phyloP scores from a whole-genome alignment of 352 stramenopile genomes.

The Globisporangium echinulatum region DNA sequence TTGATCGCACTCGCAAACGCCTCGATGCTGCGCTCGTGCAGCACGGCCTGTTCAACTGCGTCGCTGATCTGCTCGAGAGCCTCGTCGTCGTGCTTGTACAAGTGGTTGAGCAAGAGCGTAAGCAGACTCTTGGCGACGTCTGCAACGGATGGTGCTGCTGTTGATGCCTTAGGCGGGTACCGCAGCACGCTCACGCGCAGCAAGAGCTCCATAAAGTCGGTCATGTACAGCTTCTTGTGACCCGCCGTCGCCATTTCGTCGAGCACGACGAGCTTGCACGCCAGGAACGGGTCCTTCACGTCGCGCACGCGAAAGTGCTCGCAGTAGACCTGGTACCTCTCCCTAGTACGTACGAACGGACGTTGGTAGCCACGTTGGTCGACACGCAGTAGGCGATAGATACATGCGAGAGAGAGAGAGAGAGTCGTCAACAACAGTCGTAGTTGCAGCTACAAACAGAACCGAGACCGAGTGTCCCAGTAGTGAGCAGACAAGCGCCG shows the following conservation, averaged over 20 bases:
- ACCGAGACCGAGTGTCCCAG: too few species aligned
- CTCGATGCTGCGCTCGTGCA: slow-evolving; percentile 47
- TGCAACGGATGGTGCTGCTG: slow-evolving; percentile 19
- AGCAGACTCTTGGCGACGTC: slow-evolving; percentile 53
- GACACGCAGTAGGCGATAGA: neutral
- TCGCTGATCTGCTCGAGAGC: slow-evolving; percentile 52
- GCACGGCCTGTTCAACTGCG: slow-evolving; percentile 44
- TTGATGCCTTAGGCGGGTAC: slow-evolving; percentile 28
- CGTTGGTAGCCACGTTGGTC: neutral
- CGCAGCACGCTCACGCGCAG: slow-evolving; percentile 51
- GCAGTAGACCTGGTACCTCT: slow-evolving; percentile 60
- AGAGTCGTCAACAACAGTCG: neutral
- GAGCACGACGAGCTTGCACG: slow-evolving; percentile 65
- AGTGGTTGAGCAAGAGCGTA: slow-evolving; percentile 57
- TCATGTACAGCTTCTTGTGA: slow-evolving; percentile 71
- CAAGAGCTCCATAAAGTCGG: slow-evolving; percentile 75
- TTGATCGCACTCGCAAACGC: slow-evolving; percentile 53
- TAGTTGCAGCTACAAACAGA: too few species aligned
- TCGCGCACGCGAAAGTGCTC: slow-evolving; percentile 61
- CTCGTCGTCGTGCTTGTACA: slow-evolving; percentile 50
- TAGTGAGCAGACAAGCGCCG: neutral
- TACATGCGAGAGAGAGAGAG: neutral
- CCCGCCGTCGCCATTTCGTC: slow-evolving; percentile 67
- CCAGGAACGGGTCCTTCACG: slow-evolving; percentile 61
- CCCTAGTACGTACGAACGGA: slow-evolving; percentile 13